Evolutionary conservation across 352 stramenopile species (phyloP).

Genomic region (Pythium phragmiticola): DNA sequence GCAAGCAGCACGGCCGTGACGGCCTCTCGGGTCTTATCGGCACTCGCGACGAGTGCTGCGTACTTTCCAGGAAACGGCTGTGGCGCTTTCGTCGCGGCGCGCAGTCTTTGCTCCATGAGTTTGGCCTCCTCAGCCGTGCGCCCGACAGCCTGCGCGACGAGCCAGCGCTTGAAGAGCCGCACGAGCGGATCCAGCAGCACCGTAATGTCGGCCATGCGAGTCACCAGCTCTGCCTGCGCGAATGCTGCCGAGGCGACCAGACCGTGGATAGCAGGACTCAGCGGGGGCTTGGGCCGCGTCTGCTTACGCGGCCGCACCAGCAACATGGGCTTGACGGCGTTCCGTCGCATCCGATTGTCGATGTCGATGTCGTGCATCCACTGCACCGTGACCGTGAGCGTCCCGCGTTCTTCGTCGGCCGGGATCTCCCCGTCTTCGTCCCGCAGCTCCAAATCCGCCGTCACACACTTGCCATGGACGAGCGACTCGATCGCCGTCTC

Average conservation of each 20-base stretch:
- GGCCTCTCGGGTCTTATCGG: not conserved
- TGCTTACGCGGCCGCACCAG: constrained; percentile 19
- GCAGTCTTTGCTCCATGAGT: constrained; percentile 57
- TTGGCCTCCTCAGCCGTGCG: constrained; percentile 77
- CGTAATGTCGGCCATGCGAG: constrained; percentile 3
- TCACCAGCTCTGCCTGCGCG: not conserved
- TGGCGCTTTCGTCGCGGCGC: constrained; percentile 26
- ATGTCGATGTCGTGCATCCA: constrained; percentile 42
- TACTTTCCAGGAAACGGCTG: constrained; percentile 13
- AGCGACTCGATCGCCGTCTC: constrained; percentile 41
- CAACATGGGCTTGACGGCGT: constrained; percentile 23
- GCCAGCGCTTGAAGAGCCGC: constrained; percentile 42
- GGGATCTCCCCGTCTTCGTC: constrained; percentile 23
- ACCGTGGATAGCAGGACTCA: not conserved
- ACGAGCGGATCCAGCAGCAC: constrained; percentile 51
- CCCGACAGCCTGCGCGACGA: constrained; percentile 38
- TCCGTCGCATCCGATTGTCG: constrained; percentile 5
- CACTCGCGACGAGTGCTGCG: not conserved
- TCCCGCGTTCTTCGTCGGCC: constrained; percentile 24
- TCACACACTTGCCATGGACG: constrained; percentile 41
- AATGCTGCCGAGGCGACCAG: not conserved
- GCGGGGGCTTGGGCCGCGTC: constrained; percentile 16
- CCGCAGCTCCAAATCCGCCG: constrained; percentile 38
- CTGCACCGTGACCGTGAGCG: constrained; percentile 50
- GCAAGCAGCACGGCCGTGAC: not conserved